Percentiles rank a stretch among this genome's conserved stretches.
Conservation (phyloP, 2,329 filamentous ascomycete genomes). For the Apiospora koreana region DNA sequence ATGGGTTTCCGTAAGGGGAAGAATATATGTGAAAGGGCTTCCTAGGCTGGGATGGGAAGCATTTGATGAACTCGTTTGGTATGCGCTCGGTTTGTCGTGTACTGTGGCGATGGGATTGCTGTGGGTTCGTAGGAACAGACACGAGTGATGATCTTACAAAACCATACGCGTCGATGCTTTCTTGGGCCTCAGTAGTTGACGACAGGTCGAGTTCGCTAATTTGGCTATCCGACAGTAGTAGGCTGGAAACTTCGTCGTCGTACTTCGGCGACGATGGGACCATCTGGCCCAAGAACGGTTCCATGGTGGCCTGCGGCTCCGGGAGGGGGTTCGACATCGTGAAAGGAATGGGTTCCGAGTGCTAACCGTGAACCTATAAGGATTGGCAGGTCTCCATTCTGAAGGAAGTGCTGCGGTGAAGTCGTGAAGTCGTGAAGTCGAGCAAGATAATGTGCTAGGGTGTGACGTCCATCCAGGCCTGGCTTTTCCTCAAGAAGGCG, state of each 20-base stretch:
- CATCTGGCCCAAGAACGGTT: neutral
- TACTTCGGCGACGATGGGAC: neutral
- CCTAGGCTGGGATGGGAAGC: neutral
- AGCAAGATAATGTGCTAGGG: neutral
- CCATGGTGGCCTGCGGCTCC: neutral
- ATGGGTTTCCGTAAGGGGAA: neutral
- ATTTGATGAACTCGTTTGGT: neutral
- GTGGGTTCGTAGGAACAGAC: neutral
- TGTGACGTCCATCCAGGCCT: neutral
- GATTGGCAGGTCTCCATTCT: neutral
- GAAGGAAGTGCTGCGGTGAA: neutral
- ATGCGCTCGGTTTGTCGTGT: neutral
- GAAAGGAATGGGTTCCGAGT: neutral
- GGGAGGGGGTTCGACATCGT: neutral
- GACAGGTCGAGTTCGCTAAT: conserved; percentile 7
- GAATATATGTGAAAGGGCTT: neutral
- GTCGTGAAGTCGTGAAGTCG: neutral
- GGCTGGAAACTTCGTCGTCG: neutral
- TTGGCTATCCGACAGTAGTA: neutral
- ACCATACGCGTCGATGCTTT: neutral
- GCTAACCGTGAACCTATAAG: neutral
- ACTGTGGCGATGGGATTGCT: neutral
- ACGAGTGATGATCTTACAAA: neutral
- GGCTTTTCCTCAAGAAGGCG: neutral
- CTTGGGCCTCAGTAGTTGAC: neutral